Base-by-base conservation (phyloP, 2,329 filamentous ascomycete genomes). In the Torrubiella hemipterigena region DNA sequence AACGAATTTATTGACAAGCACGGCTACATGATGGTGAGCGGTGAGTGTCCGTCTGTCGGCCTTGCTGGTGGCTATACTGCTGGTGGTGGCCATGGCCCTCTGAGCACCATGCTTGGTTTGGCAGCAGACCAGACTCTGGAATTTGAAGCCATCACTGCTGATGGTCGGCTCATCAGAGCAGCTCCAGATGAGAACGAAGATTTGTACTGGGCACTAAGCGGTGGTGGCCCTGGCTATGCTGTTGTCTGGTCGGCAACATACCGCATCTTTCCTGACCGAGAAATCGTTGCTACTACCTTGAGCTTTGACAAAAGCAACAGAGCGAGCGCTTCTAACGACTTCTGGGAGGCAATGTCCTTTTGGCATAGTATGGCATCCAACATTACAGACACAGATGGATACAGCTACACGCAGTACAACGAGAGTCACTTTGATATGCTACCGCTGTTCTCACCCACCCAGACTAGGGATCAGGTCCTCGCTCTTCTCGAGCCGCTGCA, bases 171-270 rank as follows among this genome's bases (percentile, higher is more conserved):
- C n/a, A 38, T 74, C 2, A 61, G 49, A 3, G 70, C 69, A 0
- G 64, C 57, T 4, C 56, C 54, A 1, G 44, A 42, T 0, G 38
- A 63, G 19, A 68, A 78, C 38, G 35, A 54, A 0, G 73, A 78
- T 31, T 54, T 80, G 2, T 79, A 72, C 53, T 81, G 73, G 74
- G 76, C 74, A 2, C 50, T 77, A 24, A 73, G 73, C 5, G 72
- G 74, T 1, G 73, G 75, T 3, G 67, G 63, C 7, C 69, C 71
- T 11, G 76, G 61, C 18, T 79, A 67, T 40, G 73, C 59, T 3
- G 56, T 77, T 3, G 68, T 77, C 3, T 48, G 62, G 12, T 69
- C 65, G 3, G 56, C 76, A 46, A 76, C 67, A 6, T 24, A 24
- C 14, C 22, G 22, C 5, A 14, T 24, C 22, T 24, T 24, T 14